Evolutionary conservation across 1,139 yeast species (phyloP), one percentile per base, ranked within the genome.

Genomic region (Yamadazyma membranifaciens): DNA sequence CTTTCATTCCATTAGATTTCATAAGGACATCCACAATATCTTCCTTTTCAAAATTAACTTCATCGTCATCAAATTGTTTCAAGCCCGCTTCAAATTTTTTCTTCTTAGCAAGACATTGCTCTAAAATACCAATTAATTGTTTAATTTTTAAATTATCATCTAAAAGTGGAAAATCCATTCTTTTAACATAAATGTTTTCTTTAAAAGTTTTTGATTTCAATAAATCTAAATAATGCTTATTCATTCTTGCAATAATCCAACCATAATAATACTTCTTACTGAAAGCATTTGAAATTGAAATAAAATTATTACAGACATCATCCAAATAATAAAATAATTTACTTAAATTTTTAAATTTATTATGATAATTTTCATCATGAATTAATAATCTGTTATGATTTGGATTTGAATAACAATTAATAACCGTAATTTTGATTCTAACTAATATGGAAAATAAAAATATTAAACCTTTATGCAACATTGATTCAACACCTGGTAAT

Each of bases 381-480:
- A 15, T 33, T 31, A 49, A 36, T 29, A 34, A 28, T 10, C 3
- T 27, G 7, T 27, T 31, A 37, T 49, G 52, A 29, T 39, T 33
- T 2, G 42, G 41, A 15, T 35, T 33, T 3, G 41, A 17, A 20
- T 29, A 32, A 32, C 30, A 16, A 28, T 40, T 41, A 6, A 39
- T 20, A 3, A 42, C 34, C 9, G 38, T 38, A 12, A 41, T 33
- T 31, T 43, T 49, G n/a, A 46, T 36, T 36, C 52, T 48, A 7
- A 40, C 31, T n/a, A 46, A 20, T 11, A 49, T 22, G 2, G 67
- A 52, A 29, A 66, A 52, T 31, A 52, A 50, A 11, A 67, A 43
- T 33, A 62, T 64, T 14, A 57, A 52, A 3, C 59, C 50, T 43
- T 62, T 63, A 40, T 68, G 73, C 24, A 67, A 52, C 51, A 64